These are phyloP conservation scores for Salix dunnii DNA, from an alignment of 345 rosid genomes.

Conservation along the genomic window DNA sequence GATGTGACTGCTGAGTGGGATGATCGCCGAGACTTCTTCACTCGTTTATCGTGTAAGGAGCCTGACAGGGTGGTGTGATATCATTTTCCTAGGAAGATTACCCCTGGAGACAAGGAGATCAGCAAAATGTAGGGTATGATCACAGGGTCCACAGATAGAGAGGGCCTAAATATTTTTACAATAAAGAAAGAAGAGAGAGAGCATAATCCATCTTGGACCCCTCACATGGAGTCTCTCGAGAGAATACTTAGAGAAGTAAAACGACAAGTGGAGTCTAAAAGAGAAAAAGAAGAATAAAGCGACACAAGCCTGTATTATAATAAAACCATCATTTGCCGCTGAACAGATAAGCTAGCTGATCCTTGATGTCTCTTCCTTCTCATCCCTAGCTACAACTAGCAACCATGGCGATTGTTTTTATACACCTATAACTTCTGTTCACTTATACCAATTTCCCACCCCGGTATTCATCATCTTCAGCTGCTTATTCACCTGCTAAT, in stretches of 20 bases:
- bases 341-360: slow-evolving; percentile 57
- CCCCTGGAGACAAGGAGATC: slow-evolving; percentile 13
- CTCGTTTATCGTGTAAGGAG: not conserved
- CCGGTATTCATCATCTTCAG: not conserved
- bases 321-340: slow-evolving; percentile 31
- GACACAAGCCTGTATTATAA: slow-evolving; percentile 23
- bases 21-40: too few relatives aligned
- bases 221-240: slow-evolving; percentile 11
- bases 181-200: not conserved
- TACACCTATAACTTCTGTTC: not conserved
- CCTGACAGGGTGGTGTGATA: slow-evolving; percentile 15
- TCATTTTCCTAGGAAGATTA: slow-evolving; percentile 58
- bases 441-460: not conserved
- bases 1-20: not conserved
- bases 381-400: not conserved
- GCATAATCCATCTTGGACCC: slow-evolving; percentile 6
- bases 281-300: slow-evolving; percentile 25
- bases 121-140: slow-evolving; percentile 15
- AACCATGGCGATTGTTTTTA: not conserved
- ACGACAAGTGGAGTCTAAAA: slow-evolving; percentile 25
- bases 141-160: not conserved
- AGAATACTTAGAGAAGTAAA: slow-evolving; percentile 5
- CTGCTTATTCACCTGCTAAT: not conserved
- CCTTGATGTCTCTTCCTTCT: slow-evolving; percentile 44
- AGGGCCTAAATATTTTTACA: too few relatives aligned